Base-by-base conservation (phyloP, 139 green algal genomes). In the Dunaliella primolecta region DNA sequence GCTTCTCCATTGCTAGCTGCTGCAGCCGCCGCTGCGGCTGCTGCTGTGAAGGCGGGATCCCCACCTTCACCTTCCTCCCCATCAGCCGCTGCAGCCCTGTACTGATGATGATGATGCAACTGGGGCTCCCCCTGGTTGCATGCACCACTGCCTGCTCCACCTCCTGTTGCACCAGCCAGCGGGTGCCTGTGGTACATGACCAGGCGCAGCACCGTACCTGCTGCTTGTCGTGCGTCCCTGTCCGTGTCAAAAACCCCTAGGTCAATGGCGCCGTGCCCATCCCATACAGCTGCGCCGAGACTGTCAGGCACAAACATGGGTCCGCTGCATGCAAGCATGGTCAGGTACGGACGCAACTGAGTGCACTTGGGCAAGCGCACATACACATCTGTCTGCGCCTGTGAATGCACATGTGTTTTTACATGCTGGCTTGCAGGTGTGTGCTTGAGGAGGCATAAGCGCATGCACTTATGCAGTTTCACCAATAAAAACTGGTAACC, bases 181-280 rank as follows among this genome's bases (percentile, higher is more conserved):
- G 36, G 74, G 27, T 83, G 78, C 37, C 32, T 30, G 35, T 84
- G 20, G 46, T 57, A 84, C 80, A 84, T 84, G 55, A 31, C 55
- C 3, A 84, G 80, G 55, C 75, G 75, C 38, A 84, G 46, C 55
- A 84, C 55, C 0, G 80, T 33, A 21, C 80, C 80, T 24, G 80
- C 80, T 32, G 80, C 80, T 20, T 84, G 55, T 1, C 80, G 80
- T 20, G 80, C 80, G 31, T 84, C 80, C 80, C 77, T 84, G 80
- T 84, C 80, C 2, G 80, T 78, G 56, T 84, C 80, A 78, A 78
- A 84, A 0, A 84, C 55, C 3, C 80, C 80, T 25, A 84, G 80
- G 80, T 84, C 80, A 0, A 84, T 56, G 30, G 29, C 56, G 15
- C 80, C 80, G 2, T 30, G 36, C n/a, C 80, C 80, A 46, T 84